These are phyloP conservation scores for Trichoderma koningii DNA, from an alignment of 2,329 filamentous ascomycete genomes.

Conservation along the genomic window DNA sequence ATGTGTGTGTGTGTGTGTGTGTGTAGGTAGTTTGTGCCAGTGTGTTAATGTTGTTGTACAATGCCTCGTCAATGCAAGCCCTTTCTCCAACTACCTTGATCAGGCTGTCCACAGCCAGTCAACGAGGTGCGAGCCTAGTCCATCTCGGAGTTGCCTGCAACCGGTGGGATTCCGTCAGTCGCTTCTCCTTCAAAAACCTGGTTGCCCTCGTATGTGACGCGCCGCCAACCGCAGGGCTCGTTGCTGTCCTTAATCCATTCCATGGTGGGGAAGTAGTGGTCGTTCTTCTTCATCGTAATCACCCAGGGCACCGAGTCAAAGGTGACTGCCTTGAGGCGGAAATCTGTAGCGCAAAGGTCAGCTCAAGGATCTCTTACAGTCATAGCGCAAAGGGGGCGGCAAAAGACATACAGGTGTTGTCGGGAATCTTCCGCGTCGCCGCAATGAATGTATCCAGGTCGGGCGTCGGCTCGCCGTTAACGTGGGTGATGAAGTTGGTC, in stretches of 20 bases:
- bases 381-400: background rate
- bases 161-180: slow-evolving; percentile 49
- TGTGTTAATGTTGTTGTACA: slow-evolving; percentile 2
- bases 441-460: slow-evolving; percentile 79
- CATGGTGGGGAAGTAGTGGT: slow-evolving; percentile 83
- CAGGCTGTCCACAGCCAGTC: background rate
- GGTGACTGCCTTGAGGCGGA: slow-evolving; percentile 94
- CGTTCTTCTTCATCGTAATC: slow-evolving; percentile 99
- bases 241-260: slow-evolving; percentile 67
- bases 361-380: slow-evolving; percentile 7
- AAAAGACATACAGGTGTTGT: slow-evolving; percentile 76
- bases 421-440: slow-evolving; percentile 83
- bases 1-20: slow-evolving; percentile 13
- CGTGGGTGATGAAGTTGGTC: slow-evolving; percentile 96
- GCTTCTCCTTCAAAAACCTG: slow-evolving; percentile 57
- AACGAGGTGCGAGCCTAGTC: slow-evolving; percentile 37
- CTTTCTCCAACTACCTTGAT: slow-evolving; percentile 4
- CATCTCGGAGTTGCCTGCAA: slow-evolving; percentile 48
- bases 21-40: background rate
- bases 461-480: slow-evolving; percentile 84
- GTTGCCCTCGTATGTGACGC: slow-evolving; percentile 62
- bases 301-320: slow-evolving; percentile 99
- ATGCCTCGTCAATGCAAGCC: slow-evolving; percentile 10
- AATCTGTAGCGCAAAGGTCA: slow-evolving; percentile 60
- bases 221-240: slow-evolving; percentile 63